Base-by-base conservation (phyloP, 2,329 filamentous ascomycete genomes). In the Ceratocystiopsis sp. region DNA sequence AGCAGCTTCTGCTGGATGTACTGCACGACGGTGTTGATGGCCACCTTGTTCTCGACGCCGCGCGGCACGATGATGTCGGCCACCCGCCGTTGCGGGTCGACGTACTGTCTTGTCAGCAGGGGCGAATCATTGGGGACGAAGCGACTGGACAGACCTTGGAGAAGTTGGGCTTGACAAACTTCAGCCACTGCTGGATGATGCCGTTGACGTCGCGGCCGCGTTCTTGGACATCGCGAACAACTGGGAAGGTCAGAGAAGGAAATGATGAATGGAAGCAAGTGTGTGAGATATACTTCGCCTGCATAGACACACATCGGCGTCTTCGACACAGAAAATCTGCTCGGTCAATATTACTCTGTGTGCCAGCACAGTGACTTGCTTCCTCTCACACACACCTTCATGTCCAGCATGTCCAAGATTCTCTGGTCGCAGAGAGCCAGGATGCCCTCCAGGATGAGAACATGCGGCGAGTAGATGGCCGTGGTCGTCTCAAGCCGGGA, bases 121-220 rank as follows among this genome's bases (percentile, higher is more conserved):
- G 4, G 18, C 10, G 6, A 15, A 36, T n/a, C n/a, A n/a, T n/a
- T n/a, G n/a, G n/a, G n/a, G n/a, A n/a, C n/a, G 15, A 16, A n/a
- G 29, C 40, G 34, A 18, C 17, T 21, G 14, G 4, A 42, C 54
- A 44, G 55, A 70, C 71, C 61, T 81, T 84, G 59, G 89, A 82
- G 54, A 93, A 96, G 55, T 96, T 96, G 3, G 91, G 91, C 61
- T 98, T 98, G 37, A 98, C 91, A 57, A 83, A 98, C 12, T 66
- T 67, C 58, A 96, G 95, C 91, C 91, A 98, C 59, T 98, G 91
- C 61, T 96, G 96, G 59, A 98, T 87, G 55, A 87, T 89, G 36
- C 91, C 91, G 57, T 95, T 83, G 45, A 96, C 82, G 55, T 94
- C 89, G 56, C 91, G 75, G 3, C 84, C 89, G 54, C 91, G 78